These are phyloP conservation scores for Monosporascus cannonballus DNA, from an alignment of 2,329 filamentous ascomycete species.

Conservation along the genomic window DNA sequence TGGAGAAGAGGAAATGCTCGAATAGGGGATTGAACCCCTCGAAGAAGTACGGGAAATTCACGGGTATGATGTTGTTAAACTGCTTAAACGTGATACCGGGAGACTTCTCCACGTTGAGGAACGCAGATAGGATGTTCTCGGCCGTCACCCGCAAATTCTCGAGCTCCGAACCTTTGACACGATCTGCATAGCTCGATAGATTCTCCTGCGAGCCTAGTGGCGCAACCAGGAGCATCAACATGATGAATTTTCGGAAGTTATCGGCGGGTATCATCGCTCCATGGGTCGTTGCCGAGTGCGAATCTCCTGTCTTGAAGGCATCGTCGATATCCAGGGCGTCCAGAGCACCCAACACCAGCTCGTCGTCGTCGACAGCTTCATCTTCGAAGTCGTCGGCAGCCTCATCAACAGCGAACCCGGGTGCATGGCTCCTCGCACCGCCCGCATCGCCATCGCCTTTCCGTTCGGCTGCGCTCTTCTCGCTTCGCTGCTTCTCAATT, in stretches of 20 bases:
- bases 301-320: constrained; percentile 48
- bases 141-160: constrained; percentile 55
- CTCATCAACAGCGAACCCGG: constrained; percentile 42
- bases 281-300: constrained; percentile 40
- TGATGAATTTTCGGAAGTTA: constrained; percentile 64
- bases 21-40: constrained; percentile 62
- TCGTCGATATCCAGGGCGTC: constrained; percentile 61
- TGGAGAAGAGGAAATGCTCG: constrained; percentile 70
- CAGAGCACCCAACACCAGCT: constrained; percentile 62
- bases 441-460: neutral
- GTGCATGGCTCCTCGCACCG: constrained; percentile 11
- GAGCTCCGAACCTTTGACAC: constrained; percentile 50
- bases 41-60: constrained; percentile 61
- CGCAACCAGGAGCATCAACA: constrained; percentile 62
- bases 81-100: constrained; percentile 57
- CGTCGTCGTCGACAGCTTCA: constrained; percentile 47
- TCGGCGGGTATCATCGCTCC: constrained; percentile 68
- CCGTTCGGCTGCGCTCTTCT: constrained; percentile 3
- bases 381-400: constrained; percentile 35
- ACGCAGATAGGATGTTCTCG: constrained; percentile 59
- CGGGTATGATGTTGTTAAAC: constrained; percentile 54
- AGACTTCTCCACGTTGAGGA: constrained; percentile 57
- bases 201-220: constrained; percentile 60
- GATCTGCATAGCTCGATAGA: constrained; percentile 52
- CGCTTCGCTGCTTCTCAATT: constrained; percentile 14